Evolutionary conservation across 805 yeast species (phyloP), one percentile per base, ranked within the genome.

Genomic region (Nakazawaea molendinolei): DNA sequence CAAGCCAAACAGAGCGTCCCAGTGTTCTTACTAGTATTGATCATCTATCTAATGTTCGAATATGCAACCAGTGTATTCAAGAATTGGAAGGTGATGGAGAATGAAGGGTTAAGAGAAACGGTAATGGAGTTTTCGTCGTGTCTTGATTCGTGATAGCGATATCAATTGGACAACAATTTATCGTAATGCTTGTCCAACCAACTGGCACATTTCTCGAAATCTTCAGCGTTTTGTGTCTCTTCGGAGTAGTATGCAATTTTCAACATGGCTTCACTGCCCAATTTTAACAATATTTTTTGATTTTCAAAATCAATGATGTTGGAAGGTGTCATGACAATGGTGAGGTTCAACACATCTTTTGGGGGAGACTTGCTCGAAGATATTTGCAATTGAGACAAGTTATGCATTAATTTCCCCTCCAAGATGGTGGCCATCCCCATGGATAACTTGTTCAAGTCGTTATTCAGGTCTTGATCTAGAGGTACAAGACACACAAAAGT

Each of bases 181-280:
- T 35, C 39, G 22, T 29, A 35, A 35, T 35, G 39, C 8, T 20
- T 14, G 24, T 35, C 34, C 13, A 35, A 16, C 39, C 39, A 35
- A 9, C 9, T 13, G 18, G 33, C 38, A 23, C 13, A 28, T 17
- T 34, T 23, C 24, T 24, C n/a, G 13, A 34, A 14, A 23, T 34
- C 33, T 9, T 29, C 31, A 18, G 8, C 25, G 7, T 21, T 8
- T 5, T 19, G 24, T 8, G 19, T 5, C 12, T 33, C 25, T 16
- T 31, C 21, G 16, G 23, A 17, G 23, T 31, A 23, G 13, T 31
- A 23, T 8, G 28, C 15, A 5, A 33, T 26, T 33, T 33, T 24
- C n/a, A 33, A 24, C 18, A n/a, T 25, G 5, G 30, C 22, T 28
- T 19, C 13, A n/a, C 31, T 14, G 14, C 22, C 26, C 9, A 35